Evolutionary conservation across 1,139 yeast species (phyloP), one percentile per base, ranked within the genome.

Genomic region (Suhomyces taliae): DNA sequence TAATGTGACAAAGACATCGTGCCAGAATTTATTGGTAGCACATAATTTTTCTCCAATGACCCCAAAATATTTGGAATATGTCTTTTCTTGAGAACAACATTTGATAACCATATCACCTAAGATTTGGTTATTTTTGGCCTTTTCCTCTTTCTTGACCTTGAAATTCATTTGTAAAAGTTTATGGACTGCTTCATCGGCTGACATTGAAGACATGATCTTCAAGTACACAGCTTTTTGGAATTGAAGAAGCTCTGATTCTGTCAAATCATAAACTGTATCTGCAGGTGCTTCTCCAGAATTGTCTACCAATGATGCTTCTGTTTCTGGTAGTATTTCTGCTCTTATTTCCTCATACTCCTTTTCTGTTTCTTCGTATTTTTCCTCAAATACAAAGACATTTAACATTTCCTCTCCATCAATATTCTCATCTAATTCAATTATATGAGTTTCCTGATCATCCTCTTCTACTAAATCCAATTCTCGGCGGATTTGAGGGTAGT

Each of bases 151-250:
- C 0, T 66, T 64, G 41, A 67, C 72, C 6, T 69, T 63, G 2
- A 76, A 63, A 6, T 74, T 66, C 14, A 85, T 60, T 58, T 78
- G 78, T 38, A 88, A 57, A 10, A 93, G 67, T 62, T 91, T 91
- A 65, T 91, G 98, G 0, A 89, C 90, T 0, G 96, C 95, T 70
- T 93, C 99, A 55, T 90, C 96, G 3, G 93, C 84, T 1, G 96
- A 85, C 83, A 91, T 81, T 47, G 97, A 85, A n/a, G 97, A 89
- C 87, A 89, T 90, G 31, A 93, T 72, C 0, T 95, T 85, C 40
- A 90, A 70, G 58, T 91, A 91, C 2, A 91, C 87, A 1, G 80
- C 79, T 58, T 90, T 87, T 53, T 90, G 87, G 53, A 81, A 80
- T 43, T 81, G 81, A 3, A 82, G 70, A 34, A 83, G 65, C 36